Percentiles rank a stretch among this genome's conserved stretches.
phyloP scores from a whole-genome alignment of 805 yeast genomes.

The Nakazawaea holstii region DNA sequence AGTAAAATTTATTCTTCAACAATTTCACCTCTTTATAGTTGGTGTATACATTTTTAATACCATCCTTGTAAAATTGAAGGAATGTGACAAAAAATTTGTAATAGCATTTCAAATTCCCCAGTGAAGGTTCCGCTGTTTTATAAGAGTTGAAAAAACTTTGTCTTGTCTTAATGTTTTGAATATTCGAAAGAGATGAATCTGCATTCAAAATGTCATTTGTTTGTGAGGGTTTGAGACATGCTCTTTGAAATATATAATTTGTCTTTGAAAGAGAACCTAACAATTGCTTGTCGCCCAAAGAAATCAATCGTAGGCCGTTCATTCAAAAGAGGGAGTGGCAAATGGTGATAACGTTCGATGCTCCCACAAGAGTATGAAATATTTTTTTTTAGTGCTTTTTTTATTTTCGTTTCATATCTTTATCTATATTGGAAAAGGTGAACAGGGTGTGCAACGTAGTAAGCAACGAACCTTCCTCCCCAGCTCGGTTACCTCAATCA shows the following conservation, averaged over 20 bases:
- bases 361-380: neutral
- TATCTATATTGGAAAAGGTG: too few relatives aligned
- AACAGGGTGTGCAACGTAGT: too few relatives aligned
- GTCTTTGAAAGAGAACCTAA: neutral
- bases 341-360: neutral
- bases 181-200: conserved; percentile 5
- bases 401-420: too few relatives aligned
- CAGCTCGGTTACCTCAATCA: too few relatives aligned
- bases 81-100: conserved; percentile 19
- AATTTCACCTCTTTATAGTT: conserved; percentile 29
- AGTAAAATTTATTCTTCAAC: conserved; percentile 21
- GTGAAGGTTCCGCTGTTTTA: neutral
- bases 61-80: conserved; percentile 50
- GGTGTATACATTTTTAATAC: conserved; percentile 50
- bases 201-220: neutral
- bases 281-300: neutral
- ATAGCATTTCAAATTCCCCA: conserved; percentile 2
- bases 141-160: neutral
- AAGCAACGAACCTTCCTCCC: too few relatives aligned
- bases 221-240: neutral
- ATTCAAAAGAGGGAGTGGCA: neutral
- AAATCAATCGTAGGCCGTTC: neutral
- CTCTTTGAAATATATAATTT: neutral
- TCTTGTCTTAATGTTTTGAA: conserved; percentile 3
- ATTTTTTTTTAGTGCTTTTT: too few relatives aligned